Evolutionary conservation across 164 flowering plant species (phyloP), one percentile per base, ranked within the genome.

Genomic region (Chimonanthus praecox): DNA sequence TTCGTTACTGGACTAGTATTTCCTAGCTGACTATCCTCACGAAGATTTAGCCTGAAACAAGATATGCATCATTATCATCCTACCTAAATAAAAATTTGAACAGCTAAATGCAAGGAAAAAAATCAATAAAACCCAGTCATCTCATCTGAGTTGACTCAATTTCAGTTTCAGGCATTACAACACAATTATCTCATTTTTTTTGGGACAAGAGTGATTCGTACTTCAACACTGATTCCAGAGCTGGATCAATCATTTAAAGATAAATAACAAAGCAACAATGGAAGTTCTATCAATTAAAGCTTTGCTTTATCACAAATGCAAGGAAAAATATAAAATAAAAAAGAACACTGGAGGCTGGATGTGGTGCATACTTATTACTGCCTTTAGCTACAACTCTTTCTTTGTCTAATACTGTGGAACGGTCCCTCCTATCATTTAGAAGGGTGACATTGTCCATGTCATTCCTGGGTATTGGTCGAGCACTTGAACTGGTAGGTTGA

Each of bases 381-480:
- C 78, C 82, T 80, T 86, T 90, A 16, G 82, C 64, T 5, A 80
- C 54, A 67, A 75, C 18, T 68, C 83, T 83, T 74, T 87, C 90
- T 75, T 86, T 85, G 58, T 77, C 83, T 66, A 76, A 63, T 58
- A 85, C 85, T 76, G 80, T 44, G 7, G 78, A 58, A 6, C 75
- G 70, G 64, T 88, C 90, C 79, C 87, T 82, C 66, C 80, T 65
- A 16, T 80, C 80, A 71, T 48, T 73, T 9, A 85, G 68, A 68
- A 81, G 80, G 72, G 85, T 71, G 8, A 75, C 80, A 76, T 82
- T 87, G 47, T 89, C 93, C 58, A 75, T 73, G 71, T 88, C 94
- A 81, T 74, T 85, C 81, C 81, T 89, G 20, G 74, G 76, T 63
- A 75, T 69, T n/a, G 74, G 50, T 4, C 88, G 86, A 60, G 69